Conservation (phyloP, 768 basidiomycete species). For the Rhodotorula taiwanensis region DNA sequence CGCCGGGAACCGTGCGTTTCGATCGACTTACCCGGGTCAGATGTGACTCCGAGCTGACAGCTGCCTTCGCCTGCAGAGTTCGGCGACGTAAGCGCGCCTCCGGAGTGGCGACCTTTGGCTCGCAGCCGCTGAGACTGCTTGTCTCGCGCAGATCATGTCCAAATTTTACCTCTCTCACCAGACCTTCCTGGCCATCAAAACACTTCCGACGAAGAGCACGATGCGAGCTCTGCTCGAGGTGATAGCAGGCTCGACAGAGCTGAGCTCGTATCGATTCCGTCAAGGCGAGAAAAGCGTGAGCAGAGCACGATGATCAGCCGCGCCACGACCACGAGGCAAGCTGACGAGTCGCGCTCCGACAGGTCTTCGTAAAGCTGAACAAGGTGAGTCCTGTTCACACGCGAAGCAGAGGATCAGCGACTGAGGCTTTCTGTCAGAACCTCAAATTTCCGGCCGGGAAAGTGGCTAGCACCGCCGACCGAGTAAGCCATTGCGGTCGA, state of each 20-base stretch:
- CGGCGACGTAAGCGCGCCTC: constrained; percentile 52
- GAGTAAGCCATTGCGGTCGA: constrained; percentile 56
- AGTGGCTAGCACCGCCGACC: constrained; percentile 66
- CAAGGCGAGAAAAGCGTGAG: constrained; percentile 65
- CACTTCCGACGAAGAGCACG: constrained; percentile 42
- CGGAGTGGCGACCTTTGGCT: constrained; percentile 52
- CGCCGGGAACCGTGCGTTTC: constrained; percentile 11
- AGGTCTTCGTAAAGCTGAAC: constrained; percentile 53
- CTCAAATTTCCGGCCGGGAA: constrained; percentile 73
- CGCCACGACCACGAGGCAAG: too few species aligned
- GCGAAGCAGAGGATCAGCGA: constrained; percentile 11
- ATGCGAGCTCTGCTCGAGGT: constrained; percentile 53
- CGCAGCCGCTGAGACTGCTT: too few species aligned
- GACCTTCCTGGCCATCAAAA: constrained; percentile 62
- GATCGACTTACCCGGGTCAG: too few species aligned
- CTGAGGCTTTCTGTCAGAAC: constrained; percentile 48
- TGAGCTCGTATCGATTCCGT: constrained; percentile 63
- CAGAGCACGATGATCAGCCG: too few species aligned
- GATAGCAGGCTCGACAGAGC: constrained; percentile 63
- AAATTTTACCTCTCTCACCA: constrained; percentile 44
- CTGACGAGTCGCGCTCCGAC: neutral
- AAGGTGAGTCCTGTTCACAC: constrained; percentile 47
- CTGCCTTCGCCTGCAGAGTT: neutral
- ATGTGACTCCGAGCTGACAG: too few species aligned
- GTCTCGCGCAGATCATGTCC: constrained; percentile 35